Conservation (phyloP, 306 rosid genomes). For the Glycine latifolia region DNA sequence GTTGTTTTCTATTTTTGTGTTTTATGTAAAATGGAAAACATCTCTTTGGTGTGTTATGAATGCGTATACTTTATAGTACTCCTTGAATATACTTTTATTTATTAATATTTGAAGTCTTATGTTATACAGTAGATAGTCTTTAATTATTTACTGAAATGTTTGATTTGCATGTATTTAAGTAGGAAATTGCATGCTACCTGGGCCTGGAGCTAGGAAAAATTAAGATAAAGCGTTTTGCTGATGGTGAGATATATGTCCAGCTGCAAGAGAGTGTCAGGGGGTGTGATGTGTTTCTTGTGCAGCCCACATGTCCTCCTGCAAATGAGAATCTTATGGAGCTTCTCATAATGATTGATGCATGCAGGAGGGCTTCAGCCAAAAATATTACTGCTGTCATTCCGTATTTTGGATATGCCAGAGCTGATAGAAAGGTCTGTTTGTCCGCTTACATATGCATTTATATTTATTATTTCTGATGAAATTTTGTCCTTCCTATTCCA, state of each 20-base stretch:
- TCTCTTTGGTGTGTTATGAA: constrained; percentile 2
- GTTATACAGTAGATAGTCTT: not conserved
- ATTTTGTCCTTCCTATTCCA: constrained; percentile 17
- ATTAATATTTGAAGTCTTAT: constrained; percentile 23
- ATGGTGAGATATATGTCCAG: constrained; percentile 95
- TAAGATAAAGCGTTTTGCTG: constrained; percentile 95
- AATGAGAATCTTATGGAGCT: constrained; percentile 98
- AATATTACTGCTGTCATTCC: constrained; percentile 95
- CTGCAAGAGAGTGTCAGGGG: constrained; percentile 98
- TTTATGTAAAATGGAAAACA: not conserved
- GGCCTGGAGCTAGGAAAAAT: constrained; percentile 89
- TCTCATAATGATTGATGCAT: constrained; percentile 91
- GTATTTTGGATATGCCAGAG: constrained; percentile 97
- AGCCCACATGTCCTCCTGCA: constrained; percentile 98
- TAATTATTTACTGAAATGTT: constrained; percentile 10
- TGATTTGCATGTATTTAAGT: constrained; percentile 35
- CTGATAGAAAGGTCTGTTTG: constrained; percentile 85
- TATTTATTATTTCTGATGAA: constrained; percentile 9
- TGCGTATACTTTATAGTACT: not conserved
- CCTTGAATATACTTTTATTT: not conserved
- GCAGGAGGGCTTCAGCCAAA: constrained; percentile 97
- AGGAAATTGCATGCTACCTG: constrained; percentile 97
- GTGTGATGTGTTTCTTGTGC: constrained; percentile 93
- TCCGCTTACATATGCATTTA: constrained; percentile 16
- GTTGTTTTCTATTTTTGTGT: not conserved